Evolutionary conservation across 805 yeast genomes (phyloP), one percentile per base, ranked within the genome.

Genomic region (Danielia reshetovae): DNA sequence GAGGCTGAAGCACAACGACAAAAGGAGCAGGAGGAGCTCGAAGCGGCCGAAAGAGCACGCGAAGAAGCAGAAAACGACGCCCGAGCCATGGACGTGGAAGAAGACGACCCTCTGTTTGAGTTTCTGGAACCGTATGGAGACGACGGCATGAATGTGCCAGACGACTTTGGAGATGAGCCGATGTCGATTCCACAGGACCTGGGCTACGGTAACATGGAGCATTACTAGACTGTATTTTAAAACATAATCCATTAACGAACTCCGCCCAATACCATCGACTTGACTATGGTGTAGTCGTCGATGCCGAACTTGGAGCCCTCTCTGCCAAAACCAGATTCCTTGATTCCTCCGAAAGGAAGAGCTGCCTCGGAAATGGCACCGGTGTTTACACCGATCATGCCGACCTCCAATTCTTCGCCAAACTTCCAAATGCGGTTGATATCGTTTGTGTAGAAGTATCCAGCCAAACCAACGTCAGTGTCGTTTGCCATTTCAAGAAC

Each of bases 301-400:
- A 82, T 55, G 25, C 93, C 93, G 54, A 77, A 79, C 51, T 74
- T 72, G 16, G 88, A 80, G 37, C 88, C 89, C 62, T 83, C 89
- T 59, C 88, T 75, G 35, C 93, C 90, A 48, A 79, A 81, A 1
- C 90, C 94, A 24, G 85, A 77, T 58, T 81, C 76, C 52, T 81
- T 81, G 30, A 84, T 70, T 33, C 94, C 94, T 15, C 94, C 94
- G 51, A 79, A 80, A 28, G 85, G 85, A 42, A 79, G 52, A n/a
- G 81, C 70, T 13, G 83, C 73, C 41, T 65, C 90, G 12, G 85
- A 75, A 36, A 85, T 74, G 8, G 74, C 62, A 18, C 93, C 93
- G 8, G 87, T 76, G 60, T 85, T 85, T 38, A 77, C 79, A 27
- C 93, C 93, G 34, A 85, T 73, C 94, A 85, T 85, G 30, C 94